Conservation (phyloP, 352 stramenopile genomes). For the Phytopythium aichiense region DNA sequence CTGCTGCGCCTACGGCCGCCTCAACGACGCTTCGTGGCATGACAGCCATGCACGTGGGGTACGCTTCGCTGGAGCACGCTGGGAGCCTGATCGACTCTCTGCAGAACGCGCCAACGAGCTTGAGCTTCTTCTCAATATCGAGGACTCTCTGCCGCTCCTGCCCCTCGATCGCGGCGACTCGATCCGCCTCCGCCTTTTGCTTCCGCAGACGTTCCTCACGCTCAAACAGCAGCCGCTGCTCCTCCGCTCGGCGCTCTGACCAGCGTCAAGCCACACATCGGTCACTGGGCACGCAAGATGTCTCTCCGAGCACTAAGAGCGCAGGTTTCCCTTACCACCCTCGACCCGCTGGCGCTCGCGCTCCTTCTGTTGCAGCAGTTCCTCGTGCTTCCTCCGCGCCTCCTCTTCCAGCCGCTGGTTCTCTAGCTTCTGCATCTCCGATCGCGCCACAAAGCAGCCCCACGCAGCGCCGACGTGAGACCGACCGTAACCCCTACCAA, state of each 20-base stretch:
- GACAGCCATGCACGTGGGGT: slow-evolving; percentile 14
- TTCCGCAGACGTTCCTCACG: slow-evolving; percentile 19
- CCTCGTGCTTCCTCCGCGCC: slow-evolving; percentile 40
- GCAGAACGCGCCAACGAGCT: slow-evolving; percentile 48
- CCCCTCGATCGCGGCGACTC: slow-evolving; percentile 38
- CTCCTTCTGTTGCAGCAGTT: slow-evolving; percentile 34
- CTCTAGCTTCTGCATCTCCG: slow-evolving; percentile 54
- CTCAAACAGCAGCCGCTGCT: slow-evolving; percentile 30
- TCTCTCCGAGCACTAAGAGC: not conserved
- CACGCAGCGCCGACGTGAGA: not conserved
- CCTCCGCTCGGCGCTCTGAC: slow-evolving; percentile 37
- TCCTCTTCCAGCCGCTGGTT: slow-evolving; percentile 63
- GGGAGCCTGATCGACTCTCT: slow-evolving; percentile 26
- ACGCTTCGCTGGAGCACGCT: not conserved
- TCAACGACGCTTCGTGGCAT: slow-evolving; percentile 8
- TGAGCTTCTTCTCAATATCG: slow-evolving; percentile 40
- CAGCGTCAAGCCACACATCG: not conserved
- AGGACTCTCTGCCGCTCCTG: slow-evolving; percentile 26
- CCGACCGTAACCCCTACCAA: not conserved
- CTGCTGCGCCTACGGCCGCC: slow-evolving; percentile 5
- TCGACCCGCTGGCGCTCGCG: slow-evolving; percentile 38
- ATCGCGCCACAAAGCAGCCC: slow-evolving; percentile 1
- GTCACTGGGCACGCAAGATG: not conserved
- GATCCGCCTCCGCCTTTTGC: slow-evolving; percentile 27
- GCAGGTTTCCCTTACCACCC: slow-evolving; percentile 21